Base-by-base conservation (phyloP, 768 basidiomycete species). In the button mushroom (Agaricus bisporus) region DNA sequence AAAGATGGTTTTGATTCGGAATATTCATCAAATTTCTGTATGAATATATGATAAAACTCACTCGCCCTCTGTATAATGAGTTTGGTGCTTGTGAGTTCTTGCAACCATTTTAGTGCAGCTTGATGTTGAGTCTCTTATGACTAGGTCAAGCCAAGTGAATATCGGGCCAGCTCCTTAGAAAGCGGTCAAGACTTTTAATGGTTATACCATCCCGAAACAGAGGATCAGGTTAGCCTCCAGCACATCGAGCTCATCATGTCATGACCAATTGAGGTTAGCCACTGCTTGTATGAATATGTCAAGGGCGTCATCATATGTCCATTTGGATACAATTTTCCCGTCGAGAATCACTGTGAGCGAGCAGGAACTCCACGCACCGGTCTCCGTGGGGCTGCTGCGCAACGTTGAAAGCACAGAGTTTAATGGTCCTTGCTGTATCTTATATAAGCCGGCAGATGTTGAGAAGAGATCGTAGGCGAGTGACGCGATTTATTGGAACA, bases 401-500 rank as follows among this genome's bases (percentile, higher is more conserved):
- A 10, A 86, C 64, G 2, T 67, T 45, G 66, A 76, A 85, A 11
- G 59, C 39, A 2, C 76, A 80, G 2, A 55, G 46, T 39, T 66
- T 69, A 35, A 56, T 57, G 28, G 22, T 22, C 22, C 22, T 22
- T 22, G 22, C 22, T 22, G 32, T 32, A 32, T 32, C 11, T 76
- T 1, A 86, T 91, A 65, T 88, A 88, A 1, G 67, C 81, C 8
- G 88, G 85, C 49, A 73, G 56, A 9, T 77, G 68, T 61, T 90
- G 17, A 90, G 75, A 10, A 91, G 64, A 28, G 81, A 53, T 83
- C 81, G n/a, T 88, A 80, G 54, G 91, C 66, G 62, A 89, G 86
- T 84, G 66, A 91, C 89, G 61, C 88, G 82, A 15, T 82, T 76
- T 2, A 91, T 78, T 3, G 87, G 86, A 2, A 85, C 85, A n/a